These are phyloP conservation scores for Sphagnurus paluster DNA, from an alignment of 1,284 basidiomycete species.

Conservation along the genomic window DNA sequence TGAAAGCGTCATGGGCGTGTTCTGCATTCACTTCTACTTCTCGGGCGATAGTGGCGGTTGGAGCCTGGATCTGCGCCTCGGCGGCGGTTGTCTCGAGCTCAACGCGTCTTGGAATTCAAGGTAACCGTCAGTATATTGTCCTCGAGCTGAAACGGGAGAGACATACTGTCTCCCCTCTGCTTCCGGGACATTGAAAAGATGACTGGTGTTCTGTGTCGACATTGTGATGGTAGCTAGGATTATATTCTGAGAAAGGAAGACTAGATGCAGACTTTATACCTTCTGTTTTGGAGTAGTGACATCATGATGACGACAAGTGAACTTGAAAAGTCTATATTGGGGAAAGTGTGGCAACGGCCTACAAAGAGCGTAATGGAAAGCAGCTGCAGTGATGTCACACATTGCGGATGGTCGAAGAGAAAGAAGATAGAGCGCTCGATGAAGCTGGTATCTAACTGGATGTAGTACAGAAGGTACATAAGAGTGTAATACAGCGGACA, in stretches of 20 bases:
- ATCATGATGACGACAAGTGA: too few relatives aligned
- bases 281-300: too few relatives aligned
- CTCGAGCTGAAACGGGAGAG: not conserved
- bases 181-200: constrained; percentile 38
- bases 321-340: too few relatives aligned
- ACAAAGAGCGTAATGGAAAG: too few relatives aligned
- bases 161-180: constrained; percentile 31
- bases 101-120: constrained; percentile 18
- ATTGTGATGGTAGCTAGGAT: not conserved
- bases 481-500: too few relatives aligned
- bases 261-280: constrained; percentile 7
- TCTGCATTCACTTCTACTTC: constrained; percentile 45
- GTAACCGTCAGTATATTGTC: not conserved
- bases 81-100: constrained; percentile 52
- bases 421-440: too few relatives aligned
- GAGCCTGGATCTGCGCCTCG: constrained; percentile 47
- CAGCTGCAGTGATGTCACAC: too few relatives aligned
- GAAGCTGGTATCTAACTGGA: too few relatives aligned
- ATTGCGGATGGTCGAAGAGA: too few relatives aligned
- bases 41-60: constrained; percentile 38
- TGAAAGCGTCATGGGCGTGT: constrained; percentile 43
- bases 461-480: too few relatives aligned
- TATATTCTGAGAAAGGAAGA: not conserved
- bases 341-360: too few relatives aligned
- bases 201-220: constrained; percentile 18